These are phyloP conservation scores for Colletotrichum paranaense DNA, from an alignment of 2,329 filamentous ascomycete genomes.

Conservation along the genomic window DNA sequence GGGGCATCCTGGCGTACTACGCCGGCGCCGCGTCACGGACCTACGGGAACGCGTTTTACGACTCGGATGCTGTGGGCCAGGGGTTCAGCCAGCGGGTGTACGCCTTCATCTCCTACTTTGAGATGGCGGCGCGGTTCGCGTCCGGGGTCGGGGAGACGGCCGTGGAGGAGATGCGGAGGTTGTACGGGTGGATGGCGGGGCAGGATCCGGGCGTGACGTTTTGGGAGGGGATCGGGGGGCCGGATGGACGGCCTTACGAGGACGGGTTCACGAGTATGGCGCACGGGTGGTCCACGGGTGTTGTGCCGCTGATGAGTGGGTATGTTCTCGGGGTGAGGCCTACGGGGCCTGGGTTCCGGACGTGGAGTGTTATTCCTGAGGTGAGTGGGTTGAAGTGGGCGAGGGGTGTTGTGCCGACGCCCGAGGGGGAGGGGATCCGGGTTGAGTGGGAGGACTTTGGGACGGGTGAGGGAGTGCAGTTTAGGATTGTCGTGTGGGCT, in stretches of 20 bases:
- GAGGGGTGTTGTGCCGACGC: constrained; percentile 55
- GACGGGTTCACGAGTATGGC: constrained; percentile 59
- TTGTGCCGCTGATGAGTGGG: constrained; percentile 58
- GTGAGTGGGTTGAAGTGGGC: constrained; percentile 54
- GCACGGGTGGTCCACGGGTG: constrained; percentile 63
- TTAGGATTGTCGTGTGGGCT: constrained; percentile 45
- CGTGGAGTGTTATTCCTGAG: constrained; percentile 53
- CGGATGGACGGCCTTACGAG: constrained; percentile 55
- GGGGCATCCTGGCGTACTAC: constrained; percentile 53
- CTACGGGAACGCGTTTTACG: constrained; percentile 65
- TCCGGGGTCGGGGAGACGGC: constrained; percentile 45
- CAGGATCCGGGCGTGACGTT: constrained; percentile 59
- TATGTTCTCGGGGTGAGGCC: constrained; percentile 60
- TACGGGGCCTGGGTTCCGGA: constrained; percentile 53
- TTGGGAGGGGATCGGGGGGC: constrained; percentile 64
- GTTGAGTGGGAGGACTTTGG: constrained; percentile 50
- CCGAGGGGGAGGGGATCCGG: constrained; percentile 46
- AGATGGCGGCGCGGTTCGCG: constrained; percentile 60
- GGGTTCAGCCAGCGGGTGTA: constrained; percentile 60
- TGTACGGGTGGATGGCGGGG: constrained; percentile 62
- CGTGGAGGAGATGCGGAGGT: constrained; percentile 56
- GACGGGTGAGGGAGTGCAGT: background rate
- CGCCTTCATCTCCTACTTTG: constrained; percentile 64
- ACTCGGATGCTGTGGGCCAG: constrained; percentile 51
- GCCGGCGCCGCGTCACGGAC: constrained; percentile 45